These are phyloP conservation scores for Plantago rigida DNA, from an alignment of 305 asterid genomes.

Conservation along the genomic window DNA sequence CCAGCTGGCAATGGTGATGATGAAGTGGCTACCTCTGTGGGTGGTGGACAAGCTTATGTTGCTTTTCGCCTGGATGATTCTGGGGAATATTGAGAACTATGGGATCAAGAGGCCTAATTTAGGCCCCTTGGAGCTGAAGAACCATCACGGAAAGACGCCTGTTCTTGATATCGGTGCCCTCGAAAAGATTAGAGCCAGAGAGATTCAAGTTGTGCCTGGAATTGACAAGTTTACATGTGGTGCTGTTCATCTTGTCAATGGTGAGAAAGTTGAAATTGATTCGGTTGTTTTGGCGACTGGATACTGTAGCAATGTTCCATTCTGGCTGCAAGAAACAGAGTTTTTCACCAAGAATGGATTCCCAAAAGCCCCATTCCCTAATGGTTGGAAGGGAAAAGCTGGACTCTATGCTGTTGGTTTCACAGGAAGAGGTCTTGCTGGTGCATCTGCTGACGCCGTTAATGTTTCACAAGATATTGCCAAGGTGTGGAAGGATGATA, in stretches of 20 bases:
- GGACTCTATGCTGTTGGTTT: constrained; percentile 56
- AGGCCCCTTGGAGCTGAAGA: constrained; percentile 59
- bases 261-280: constrained; percentile 41
- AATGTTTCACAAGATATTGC: constrained; percentile 54
- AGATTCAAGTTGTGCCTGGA: constrained; percentile 48
- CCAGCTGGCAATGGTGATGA: constrained; percentile 46
- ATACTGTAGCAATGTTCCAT: constrained; percentile 63
- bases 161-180: constrained; percentile 61
- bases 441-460: constrained; percentile 57
- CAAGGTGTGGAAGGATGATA: constrained; percentile 48
- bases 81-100: constrained; percentile 43
- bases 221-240: constrained; percentile 34
- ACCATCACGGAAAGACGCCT: constrained; percentile 55
- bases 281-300: constrained; percentile 65
- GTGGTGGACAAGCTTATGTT: constrained; percentile 52
- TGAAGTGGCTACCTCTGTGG: constrained; percentile 62
- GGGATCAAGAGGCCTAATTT: constrained; percentile 46
- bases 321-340: constrained; percentile 42
- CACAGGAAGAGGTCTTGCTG: constrained; percentile 67
- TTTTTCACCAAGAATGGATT: constrained; percentile 45
- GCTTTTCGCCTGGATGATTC: constrained; percentile 39
- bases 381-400: constrained; percentile 36
- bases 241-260: constrained; percentile 37
- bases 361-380: constrained; percentile 42
- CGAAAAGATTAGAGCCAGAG: constrained; percentile 47